Percentiles rank a stretch among this genome's conserved stretches.
phyloP scores from a whole-genome alignment of 352 stramenopile genomes.

The Thalassiosira hispida region DNA sequence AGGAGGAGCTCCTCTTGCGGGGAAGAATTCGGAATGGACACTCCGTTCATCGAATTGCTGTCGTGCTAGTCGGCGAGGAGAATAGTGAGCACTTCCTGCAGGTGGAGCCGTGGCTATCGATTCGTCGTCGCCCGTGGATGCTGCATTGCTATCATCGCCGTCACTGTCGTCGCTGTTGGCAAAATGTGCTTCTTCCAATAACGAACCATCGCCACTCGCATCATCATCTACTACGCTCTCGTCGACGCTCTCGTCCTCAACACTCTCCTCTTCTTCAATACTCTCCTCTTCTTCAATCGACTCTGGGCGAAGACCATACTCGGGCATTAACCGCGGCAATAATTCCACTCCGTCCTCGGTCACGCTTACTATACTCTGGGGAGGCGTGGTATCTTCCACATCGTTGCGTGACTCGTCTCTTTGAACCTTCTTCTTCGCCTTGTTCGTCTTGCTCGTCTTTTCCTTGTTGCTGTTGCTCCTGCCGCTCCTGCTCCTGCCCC shows the following conservation, averaged over 20 bases:
- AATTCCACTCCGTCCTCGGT: conserved; percentile 16
- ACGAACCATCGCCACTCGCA: not conserved
- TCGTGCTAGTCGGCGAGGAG: not conserved
- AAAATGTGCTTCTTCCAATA: not conserved
- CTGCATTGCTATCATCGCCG: no score
- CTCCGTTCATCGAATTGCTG: not conserved
- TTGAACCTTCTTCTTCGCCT: no score
- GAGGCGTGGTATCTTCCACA: not conserved
- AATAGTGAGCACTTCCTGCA: not conserved
- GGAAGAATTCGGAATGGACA: not conserved
- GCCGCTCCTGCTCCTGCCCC: not conserved
- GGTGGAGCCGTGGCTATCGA: not conserved
- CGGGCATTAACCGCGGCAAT: not conserved
- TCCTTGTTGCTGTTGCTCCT: no score
- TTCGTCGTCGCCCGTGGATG: not conserved
- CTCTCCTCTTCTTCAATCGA: not conserved
- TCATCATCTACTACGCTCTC: no score
- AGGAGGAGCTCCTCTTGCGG: no score
- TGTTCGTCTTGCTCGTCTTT: not conserved
- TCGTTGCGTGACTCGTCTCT: conserved; percentile 13
- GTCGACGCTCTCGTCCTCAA: not conserved
- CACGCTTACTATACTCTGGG: not conserved
- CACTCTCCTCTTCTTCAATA: not conserved
- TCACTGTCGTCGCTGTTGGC: not conserved
- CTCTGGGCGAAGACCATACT: not conserved